Evolutionary conservation across 2,329 filamentous ascomycete species (phyloP).

Genomic region (Neoscytalidium dimidiatum): DNA sequence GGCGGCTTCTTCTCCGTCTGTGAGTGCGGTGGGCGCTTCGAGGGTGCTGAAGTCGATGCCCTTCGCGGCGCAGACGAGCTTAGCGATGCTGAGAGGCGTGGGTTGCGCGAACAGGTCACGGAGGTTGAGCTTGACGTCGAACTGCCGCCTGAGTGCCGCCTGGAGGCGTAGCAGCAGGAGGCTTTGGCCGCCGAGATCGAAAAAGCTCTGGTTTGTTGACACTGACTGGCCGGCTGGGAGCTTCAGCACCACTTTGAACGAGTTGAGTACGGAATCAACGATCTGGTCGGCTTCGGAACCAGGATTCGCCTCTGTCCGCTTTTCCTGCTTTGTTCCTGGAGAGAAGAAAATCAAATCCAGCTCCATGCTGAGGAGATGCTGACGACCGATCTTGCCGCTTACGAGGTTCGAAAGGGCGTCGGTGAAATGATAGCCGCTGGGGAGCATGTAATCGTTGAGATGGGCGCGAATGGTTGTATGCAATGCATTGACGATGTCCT

Average conservation of each 20-base stretch:
- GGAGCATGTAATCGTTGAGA: conserved; percentile 12
- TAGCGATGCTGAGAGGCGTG: not conserved
- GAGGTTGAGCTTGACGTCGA: not conserved
- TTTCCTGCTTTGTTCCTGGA: not conserved
- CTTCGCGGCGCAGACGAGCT: not conserved
- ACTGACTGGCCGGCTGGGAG: not conserved
- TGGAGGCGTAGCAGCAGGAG: conserved; percentile 35
- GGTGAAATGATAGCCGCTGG: conserved; percentile 6
- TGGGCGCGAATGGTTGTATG: conserved; percentile 33
- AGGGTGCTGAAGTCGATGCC: not conserved
- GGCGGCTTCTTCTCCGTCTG: not conserved
- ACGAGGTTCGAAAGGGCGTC: not conserved
- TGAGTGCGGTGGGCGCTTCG: not conserved
- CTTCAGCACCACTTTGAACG: not conserved
- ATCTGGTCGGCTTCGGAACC: not conserved
- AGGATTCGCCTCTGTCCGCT: not conserved
- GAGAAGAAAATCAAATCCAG: not conserved
- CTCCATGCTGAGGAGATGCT: not conserved
- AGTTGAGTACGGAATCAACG: not conserved
- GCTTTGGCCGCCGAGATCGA: conserved; percentile 40
- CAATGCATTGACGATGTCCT: conserved; percentile 34
- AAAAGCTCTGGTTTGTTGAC: conserved; percentile 31
- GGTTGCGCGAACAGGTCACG: not conserved
- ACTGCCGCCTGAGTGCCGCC: not conserved
- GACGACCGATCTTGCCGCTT: conserved; percentile 4